Evolutionary conservation across 306 rosid genomes (phyloP).

Genomic region (Datisca glomerata): DNA sequence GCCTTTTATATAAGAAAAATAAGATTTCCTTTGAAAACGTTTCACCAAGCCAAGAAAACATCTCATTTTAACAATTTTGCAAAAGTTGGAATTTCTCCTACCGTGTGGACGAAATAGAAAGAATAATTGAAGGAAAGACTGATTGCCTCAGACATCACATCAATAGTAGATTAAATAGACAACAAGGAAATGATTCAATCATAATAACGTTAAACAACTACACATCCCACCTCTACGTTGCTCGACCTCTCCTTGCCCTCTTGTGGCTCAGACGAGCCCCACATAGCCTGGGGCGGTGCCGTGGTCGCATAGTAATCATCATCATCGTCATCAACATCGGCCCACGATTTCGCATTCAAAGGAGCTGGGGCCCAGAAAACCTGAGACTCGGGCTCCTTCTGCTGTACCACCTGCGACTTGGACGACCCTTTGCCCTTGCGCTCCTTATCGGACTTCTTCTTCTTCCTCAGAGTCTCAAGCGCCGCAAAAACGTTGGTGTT

Average conservation of each 20-base stretch:
- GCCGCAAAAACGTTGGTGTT: conserved; percentile 87
- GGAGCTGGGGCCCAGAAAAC: conserved; percentile 76
- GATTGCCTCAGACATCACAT: too few species aligned
- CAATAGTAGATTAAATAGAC: too few species aligned
- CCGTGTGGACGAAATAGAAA: too few species aligned
- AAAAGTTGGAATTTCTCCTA: too few species aligned
- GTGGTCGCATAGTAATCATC: conserved; percentile 76
- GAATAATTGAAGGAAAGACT: too few species aligned
- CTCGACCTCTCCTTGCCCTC: conserved; percentile 29
- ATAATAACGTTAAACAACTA: not conserved
- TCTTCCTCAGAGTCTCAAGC: conserved; percentile 72
- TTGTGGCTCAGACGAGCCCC: conserved; percentile 43
- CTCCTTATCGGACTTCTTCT: conserved; percentile 89
- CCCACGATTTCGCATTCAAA: conserved; percentile 65
- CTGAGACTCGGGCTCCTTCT: conserved; percentile 46
- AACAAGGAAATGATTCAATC: not conserved
- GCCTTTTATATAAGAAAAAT: too few species aligned
- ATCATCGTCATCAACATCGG: conserved; percentile 81
- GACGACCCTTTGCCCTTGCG: conserved; percentile 50
- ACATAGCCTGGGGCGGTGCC: conserved; percentile 57
- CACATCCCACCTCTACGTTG: conserved; percentile 41
- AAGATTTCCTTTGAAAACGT: too few species aligned
- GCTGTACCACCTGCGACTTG: conserved; percentile 27
- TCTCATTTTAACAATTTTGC: too few species aligned
- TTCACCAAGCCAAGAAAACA: too few species aligned